Percentiles rank a stretch among this genome's conserved stretches.
Conservation (phyloP, 140 eudicot species). For the Anethum foeniculum region DNA sequence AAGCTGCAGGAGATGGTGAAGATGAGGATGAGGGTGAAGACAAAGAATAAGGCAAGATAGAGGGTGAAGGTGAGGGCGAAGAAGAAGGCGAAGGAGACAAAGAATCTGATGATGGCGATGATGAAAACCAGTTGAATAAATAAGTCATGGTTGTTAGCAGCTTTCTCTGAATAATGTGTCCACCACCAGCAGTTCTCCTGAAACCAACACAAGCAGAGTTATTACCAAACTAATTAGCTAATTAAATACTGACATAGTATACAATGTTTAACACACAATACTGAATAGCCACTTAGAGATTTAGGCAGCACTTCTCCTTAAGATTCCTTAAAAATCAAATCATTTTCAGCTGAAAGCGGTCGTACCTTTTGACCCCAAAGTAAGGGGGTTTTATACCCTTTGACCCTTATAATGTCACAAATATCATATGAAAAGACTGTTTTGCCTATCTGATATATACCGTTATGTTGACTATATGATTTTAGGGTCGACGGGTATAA, state of each 20-base stretch:
- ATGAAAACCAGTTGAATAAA: slow-evolving; percentile 5
- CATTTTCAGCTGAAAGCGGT: no score
- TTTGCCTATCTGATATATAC: no score
- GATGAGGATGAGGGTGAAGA: neutral
- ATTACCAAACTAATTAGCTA: neutral
- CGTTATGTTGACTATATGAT: no score
- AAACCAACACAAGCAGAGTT: slow-evolving; percentile 11
- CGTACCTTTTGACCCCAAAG: no score
- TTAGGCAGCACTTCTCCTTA: no score
- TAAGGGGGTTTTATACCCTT: no score
- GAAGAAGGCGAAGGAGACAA: slow-evolving; percentile 13
- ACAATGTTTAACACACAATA: no score
- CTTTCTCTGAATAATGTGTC: slow-evolving; percentile 28
- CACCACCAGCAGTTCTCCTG: slow-evolving; percentile 32
- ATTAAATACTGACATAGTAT: neutral
- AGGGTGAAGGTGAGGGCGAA: neutral
- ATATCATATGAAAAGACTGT: no score
- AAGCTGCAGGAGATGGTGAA: slow-evolving; percentile 22
- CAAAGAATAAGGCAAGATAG: neutral
- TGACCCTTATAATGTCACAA: no score
- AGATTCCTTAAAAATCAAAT: no score
- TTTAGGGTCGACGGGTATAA: no score
- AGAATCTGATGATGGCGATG: slow-evolving; percentile 13
- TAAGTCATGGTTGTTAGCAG: slow-evolving; percentile 16
- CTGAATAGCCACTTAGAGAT: no score